Evolutionary conservation across 2,329 filamentous ascomycete genomes (phyloP).

Genomic region (Pezicula rhizophila): DNA sequence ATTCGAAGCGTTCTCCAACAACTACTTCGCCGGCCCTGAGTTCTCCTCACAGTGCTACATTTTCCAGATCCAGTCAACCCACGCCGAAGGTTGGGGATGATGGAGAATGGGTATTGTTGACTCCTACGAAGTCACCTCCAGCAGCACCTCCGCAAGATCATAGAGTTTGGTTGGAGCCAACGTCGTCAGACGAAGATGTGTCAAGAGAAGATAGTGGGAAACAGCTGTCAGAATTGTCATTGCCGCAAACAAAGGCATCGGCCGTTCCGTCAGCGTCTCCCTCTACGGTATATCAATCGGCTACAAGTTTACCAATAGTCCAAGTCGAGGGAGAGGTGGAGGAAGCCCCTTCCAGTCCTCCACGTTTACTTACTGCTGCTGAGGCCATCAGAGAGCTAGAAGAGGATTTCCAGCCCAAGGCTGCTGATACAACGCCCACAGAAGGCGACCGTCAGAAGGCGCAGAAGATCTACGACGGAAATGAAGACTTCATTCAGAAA

Average conservation of each 20-base stretch:
- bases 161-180: slow-evolving; percentile 26
- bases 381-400: slow-evolving; percentile 23
- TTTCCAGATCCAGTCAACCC: slow-evolving; percentile 11
- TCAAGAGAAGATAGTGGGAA: not conserved
- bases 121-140: slow-evolving; percentile 15
- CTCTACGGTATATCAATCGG: slow-evolving; percentile 39
- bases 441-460: slow-evolving; percentile 70
- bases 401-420: slow-evolving; percentile 4
- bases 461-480: slow-evolving; percentile 75
- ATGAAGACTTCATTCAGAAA: slow-evolving; percentile 74
- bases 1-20: slow-evolving; percentile 19
- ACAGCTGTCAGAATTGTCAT: slow-evolving; percentile 4
- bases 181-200: slow-evolving; percentile 26
- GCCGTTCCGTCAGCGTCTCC: slow-evolving; percentile 34
- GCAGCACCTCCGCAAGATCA: slow-evolving; percentile 14
- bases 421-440: slow-evolving; percentile 9
- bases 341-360: slow-evolving; percentile 19
- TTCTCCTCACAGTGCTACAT: slow-evolving; percentile 12
- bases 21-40: slow-evolving; percentile 5
- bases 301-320: slow-evolving; percentile 42
- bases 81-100: slow-evolving; percentile 13
- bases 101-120: slow-evolving; percentile 26
- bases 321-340: slow-evolving; percentile 39
- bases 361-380: slow-evolving; percentile 19
- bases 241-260: slow-evolving; percentile 25